Base-by-base conservation (phyloP, 441 rosid genomes). In the Gossypium schwendimanii region DNA sequence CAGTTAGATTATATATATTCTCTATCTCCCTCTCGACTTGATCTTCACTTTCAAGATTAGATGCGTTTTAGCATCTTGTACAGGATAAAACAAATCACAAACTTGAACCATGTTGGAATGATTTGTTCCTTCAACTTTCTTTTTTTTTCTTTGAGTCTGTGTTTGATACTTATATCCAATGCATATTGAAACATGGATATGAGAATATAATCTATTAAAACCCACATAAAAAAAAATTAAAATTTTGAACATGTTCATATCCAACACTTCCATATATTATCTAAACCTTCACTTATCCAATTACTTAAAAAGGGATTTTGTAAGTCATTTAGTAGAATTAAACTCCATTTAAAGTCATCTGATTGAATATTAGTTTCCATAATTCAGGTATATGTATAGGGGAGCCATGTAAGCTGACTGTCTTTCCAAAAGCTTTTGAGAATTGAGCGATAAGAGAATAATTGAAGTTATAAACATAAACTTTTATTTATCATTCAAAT, bases 401-500 rank as follows among this genome's bases (percentile, higher is more conserved):
- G 68, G 52, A 63, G 10, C 14, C 68, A 63, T 18, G 15, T 2
- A 62, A 62, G 49, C 1, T 17, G 11, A 15, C 15, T 49, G 26
- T 63, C 15, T 54, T 54, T 18, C 4, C 1, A 14, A 61, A 8
- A 4, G 65, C 3, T 53, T 53, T 2, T 7, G 14, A 54, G 14
- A 12, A 20, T 54, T 63, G 44, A 62, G 28, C 36, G 33, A 28
- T 11, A 62, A 45, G 58, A 61, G 59, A 12, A 18, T 17, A 54
- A 3, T 31, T 31, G 23, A 5, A 11, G 14, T 21, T 10, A 21
- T 20, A 20, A 14, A 47, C 3, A 17, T 15, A 66, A 18, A 24
- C 44, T 66, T 71, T 71, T 44, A 71, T 59, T 81, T 72, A 76
- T 74, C 33, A 74, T 78, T 65, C 54, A 70, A 69, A 73, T 41